A percentile compares a stretch with the other conserved stretches of the same genome.
These are phyloP conservation scores for Erythrophleum fordii DNA, from an alignment of 306 rosid species.

Conservation along the genomic window DNA sequence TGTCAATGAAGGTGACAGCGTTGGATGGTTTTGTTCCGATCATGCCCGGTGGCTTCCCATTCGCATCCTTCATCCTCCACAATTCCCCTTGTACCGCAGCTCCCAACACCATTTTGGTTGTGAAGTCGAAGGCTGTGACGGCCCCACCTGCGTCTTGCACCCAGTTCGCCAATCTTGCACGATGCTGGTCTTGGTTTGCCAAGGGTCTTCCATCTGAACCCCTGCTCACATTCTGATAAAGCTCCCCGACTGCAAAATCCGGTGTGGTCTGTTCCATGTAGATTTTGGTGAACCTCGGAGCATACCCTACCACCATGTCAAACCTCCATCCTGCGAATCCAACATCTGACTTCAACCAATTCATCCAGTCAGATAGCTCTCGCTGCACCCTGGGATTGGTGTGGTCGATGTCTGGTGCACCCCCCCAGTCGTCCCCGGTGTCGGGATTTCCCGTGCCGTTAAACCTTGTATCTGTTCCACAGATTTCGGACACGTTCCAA, in stretches of 20 bases:
- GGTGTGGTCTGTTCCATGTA: conserved; percentile 67
- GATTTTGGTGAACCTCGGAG: conserved; percentile 53
- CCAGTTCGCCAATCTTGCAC: conserved; percentile 42
- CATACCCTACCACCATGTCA: conserved; percentile 69
- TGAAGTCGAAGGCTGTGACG: conserved; percentile 50
- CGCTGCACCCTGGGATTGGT: conserved; percentile 58
- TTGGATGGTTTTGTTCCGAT: conserved; percentile 66
- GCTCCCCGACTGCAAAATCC: conserved; percentile 72
- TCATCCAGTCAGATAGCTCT: conserved; percentile 74
- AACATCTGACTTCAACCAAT: conserved; percentile 67
- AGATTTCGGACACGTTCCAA: conserved; percentile 67
- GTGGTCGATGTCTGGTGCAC: conserved; percentile 71
- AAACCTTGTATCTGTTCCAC: conserved; percentile 50
- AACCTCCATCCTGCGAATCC: conserved; percentile 76
- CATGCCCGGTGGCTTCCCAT: conserved; percentile 66
- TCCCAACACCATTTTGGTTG: conserved; percentile 52
- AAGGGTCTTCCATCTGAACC: conserved; percentile 46
- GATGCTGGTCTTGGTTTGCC: conserved; percentile 51
- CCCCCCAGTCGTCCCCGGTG: conserved; percentile 46
- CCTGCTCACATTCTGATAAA: conserved; percentile 40
- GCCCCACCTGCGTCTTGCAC: conserved; percentile 48
- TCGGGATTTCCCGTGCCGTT: conserved; percentile 66
- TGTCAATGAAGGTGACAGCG: conserved; percentile 72
- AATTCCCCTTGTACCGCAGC: conserved; percentile 61
- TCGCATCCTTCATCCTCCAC: conserved; percentile 53